Base-by-base conservation (phyloP, 176 grass and related monocot genomes). In the Luzula sylvatica region DNA sequence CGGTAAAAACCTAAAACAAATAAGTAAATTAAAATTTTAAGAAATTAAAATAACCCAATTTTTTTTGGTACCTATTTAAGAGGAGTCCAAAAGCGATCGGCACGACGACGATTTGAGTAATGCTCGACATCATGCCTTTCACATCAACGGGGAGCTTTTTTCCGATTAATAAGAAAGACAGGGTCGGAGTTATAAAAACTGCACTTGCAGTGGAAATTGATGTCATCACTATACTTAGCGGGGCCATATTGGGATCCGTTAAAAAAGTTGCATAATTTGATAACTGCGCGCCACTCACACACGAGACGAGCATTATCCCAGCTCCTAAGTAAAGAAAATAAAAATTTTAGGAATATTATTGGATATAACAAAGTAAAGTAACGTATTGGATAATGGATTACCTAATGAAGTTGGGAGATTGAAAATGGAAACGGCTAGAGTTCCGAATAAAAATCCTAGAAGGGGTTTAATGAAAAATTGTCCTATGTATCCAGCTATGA, bases 181-280 rank as follows among this genome's bases (percentile, higher is more conserved):
- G 76, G 41, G 75, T 77, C 63, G 92, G 85, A 25, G 85, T 96
- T 30, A 96, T 51, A 65, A 96, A 76, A 71, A 89, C 92, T 7
- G 85, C 85, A 70, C 74, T 77, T 46, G 92, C 92, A 25, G 85
- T 96, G 38, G 85, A 96, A 57, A 90, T 74, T 53, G 92, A 89
- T 75, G 92, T 96, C 92, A 96, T 96, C 53, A 96, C 81, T 70
- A 96, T 96, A 78, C 92, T 96, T 45, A 96, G 78, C 26, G 92
- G 92, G 6, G 92, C 85, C 77, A 96, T 79, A 45, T 73, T 72
- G 42, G 92, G 85, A 65, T 96, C 85, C 3, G 92, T 96, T 59
- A 96, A 23, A 57, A 86, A 89, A 7, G 92, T 90, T 26, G 92
- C 92, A 68, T 96, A 96, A 50, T 86, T 96, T 20, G 92, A 96